phyloP scores from a whole-genome alignment of 306 rosid species.

The Senna tora region DNA sequence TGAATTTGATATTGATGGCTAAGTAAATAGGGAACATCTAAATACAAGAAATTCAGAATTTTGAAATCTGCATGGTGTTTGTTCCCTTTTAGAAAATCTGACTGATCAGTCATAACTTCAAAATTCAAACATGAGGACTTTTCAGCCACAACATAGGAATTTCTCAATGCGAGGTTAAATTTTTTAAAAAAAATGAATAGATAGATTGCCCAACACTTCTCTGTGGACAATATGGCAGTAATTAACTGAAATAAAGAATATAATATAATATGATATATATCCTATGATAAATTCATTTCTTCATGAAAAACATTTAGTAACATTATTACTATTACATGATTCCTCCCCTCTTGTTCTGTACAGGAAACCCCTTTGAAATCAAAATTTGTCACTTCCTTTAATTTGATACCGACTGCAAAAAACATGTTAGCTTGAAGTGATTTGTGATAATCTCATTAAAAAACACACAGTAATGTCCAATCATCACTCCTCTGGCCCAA shows the following conservation, averaged over 20 bases:
- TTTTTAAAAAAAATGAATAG: too few relatives aligned
- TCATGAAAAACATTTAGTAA: neutral
- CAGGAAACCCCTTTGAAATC: neutral
- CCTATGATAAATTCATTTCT: neutral
- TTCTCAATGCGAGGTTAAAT: neutral
- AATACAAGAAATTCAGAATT: neutral
- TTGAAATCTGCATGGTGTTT: neutral
- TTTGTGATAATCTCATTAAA: neutral
- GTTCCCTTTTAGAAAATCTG: neutral
- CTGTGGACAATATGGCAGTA: neutral
- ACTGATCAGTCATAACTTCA: neutral
- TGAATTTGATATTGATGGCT: neutral
- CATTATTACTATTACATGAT: neutral
- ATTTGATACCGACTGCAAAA: neutral
- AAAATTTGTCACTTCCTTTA: neutral
- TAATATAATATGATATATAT: neutral
- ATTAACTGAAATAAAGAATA: neutral
- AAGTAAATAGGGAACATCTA: neutral
- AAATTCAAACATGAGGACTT: constrained; percentile 5
- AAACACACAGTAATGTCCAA: neutral
- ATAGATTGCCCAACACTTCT: too few relatives aligned
- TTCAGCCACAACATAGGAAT: neutral
- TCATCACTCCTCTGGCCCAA: neutral
- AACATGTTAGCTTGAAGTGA: neutral
- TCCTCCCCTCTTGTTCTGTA: neutral